These are phyloP conservation scores for Dothidotthia symphoricarpi DNA, from an alignment of 2,329 filamentous ascomycete species.

Conservation along the genomic window DNA sequence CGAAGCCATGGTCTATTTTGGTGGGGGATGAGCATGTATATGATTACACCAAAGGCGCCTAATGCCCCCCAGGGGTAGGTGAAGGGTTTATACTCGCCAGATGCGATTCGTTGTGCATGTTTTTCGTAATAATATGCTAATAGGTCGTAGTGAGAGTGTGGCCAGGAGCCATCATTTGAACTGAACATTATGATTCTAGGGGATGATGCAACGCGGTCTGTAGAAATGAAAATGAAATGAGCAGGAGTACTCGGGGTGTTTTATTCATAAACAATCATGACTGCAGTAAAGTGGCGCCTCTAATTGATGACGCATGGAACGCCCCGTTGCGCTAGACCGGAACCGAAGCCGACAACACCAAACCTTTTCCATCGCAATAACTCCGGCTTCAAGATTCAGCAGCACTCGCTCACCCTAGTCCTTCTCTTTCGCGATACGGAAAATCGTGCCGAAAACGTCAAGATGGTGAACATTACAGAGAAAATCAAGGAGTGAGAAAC, in stretches of 20 bases:
- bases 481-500: constrained; percentile 93
- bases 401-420: constrained; percentile 6
- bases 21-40: constrained; percentile 54
- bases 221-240: constrained; percentile 2
- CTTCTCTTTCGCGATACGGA: constrained; percentile 2
- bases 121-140: constrained; percentile 40
- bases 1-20: constrained; percentile 40
- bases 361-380: constrained; percentile 34
- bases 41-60: constrained; percentile 45
- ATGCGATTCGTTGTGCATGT: constrained; percentile 42
- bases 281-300: background rate
- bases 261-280: background rate
- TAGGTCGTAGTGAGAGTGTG: constrained; percentile 36
- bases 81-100: constrained; percentile 45
- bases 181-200: constrained; percentile 7
- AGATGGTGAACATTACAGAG: constrained; percentile 98
- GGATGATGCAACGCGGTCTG: too few relatives aligned
- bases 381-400: constrained; percentile 3
- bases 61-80: constrained; percentile 46
- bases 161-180: constrained; percentile 22
- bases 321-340: constrained; percentile 18
- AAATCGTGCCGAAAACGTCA: constrained; percentile 21
- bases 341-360: constrained; percentile 35
- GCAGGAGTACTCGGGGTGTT: background rate
- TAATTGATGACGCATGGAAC: constrained; percentile 32